A percentile compares a stretch with the other conserved stretches of the same genome.
These are phyloP conservation scores for Leucosporidium creatinivorum DNA, from an alignment of 768 basidiomycete genomes.

Conservation along the genomic window DNA sequence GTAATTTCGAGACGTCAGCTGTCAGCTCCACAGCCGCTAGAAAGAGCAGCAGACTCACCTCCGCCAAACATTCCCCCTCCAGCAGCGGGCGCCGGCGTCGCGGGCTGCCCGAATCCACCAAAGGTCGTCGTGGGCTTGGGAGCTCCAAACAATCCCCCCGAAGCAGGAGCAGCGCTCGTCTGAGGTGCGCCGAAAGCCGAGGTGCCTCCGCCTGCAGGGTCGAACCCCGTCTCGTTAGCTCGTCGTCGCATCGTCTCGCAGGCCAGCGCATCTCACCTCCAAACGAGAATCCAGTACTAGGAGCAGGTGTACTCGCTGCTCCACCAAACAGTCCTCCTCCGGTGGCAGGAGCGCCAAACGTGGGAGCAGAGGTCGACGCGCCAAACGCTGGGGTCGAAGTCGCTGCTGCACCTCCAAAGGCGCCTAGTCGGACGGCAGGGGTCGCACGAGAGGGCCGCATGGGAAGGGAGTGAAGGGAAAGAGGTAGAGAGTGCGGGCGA, in stretches of 20 bases:
- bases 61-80: slow-evolving; percentile 25
- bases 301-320: background rate
- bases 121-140: slow-evolving; percentile 32
- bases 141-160: slow-evolving; percentile 13
- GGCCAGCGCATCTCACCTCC: slow-evolving; percentile 8
- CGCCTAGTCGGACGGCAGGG: slow-evolving; percentile 4
- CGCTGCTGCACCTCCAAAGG: slow-evolving; percentile 16
- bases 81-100: slow-evolving; percentile 6
- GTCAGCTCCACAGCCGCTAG: too few species aligned
- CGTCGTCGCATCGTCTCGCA: too few species aligned
- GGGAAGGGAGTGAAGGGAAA: background rate
- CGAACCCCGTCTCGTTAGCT: too few species aligned
- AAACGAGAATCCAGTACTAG: slow-evolving; percentile 24
- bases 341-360: slow-evolving; percentile 15
- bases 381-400: slow-evolving; percentile 18
- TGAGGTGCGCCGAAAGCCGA: slow-evolving; percentile 12
- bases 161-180: slow-evolving; percentile 6
- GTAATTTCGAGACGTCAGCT: background rate
- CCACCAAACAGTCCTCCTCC: slow-evolving; percentile 18
- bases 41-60: background rate
- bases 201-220: background rate
- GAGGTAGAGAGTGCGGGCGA: background rate
- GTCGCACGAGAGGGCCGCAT: too few species aligned
- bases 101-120: slow-evolving; percentile 29
- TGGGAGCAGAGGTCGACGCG: slow-evolving; percentile 7